Percentiles rank a stretch among this genome's conserved stretches.
phyloP scores from a whole-genome alignment of 129 eudicot species.

The Tanacetum coccineum region DNA sequence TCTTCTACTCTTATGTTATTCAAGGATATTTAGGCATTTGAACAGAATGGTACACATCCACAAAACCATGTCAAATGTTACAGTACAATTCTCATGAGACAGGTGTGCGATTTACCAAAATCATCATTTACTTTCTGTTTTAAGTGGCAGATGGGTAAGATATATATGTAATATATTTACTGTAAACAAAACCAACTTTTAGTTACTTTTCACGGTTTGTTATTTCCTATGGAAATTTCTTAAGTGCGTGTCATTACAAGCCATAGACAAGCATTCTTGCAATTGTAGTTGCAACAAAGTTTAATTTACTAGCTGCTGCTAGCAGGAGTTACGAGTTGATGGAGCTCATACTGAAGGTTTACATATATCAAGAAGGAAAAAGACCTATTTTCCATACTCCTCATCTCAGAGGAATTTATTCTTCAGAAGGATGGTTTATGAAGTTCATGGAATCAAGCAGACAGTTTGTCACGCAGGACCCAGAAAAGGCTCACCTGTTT shows the following conservation, averaged over 20 bases:
- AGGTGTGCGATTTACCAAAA: not conserved
- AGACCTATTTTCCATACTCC: constrained; percentile 77
- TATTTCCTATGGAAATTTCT: not conserved
- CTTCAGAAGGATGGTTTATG: constrained; percentile 99
- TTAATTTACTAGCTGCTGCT: constrained; percentile 1
- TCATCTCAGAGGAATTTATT: constrained; percentile 68
- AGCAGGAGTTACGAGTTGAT: constrained; percentile 89
- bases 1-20: not conserved
- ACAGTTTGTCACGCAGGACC: constrained; percentile 66
- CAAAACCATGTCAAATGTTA: constrained; percentile 12
- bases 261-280: not conserved
- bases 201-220: not conserved
- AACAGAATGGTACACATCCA: not conserved
- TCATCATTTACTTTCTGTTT: not conserved
- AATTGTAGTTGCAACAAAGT: not conserved
- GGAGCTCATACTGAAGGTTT: constrained; percentile 86
- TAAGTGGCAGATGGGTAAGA: not conserved
- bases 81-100: constrained; percentile 1
- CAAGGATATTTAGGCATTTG: not conserved
- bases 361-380: constrained; percentile 73
- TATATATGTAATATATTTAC: not conserved
- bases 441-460: constrained; percentile 61
- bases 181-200: not conserved
- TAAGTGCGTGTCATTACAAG: not conserved
- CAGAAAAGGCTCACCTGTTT: constrained; percentile 88